These are phyloP conservation scores for Colletotrichum lindemuthianum DNA, from an alignment of 2,329 filamentous ascomycete genomes.

Conservation along the genomic window DNA sequence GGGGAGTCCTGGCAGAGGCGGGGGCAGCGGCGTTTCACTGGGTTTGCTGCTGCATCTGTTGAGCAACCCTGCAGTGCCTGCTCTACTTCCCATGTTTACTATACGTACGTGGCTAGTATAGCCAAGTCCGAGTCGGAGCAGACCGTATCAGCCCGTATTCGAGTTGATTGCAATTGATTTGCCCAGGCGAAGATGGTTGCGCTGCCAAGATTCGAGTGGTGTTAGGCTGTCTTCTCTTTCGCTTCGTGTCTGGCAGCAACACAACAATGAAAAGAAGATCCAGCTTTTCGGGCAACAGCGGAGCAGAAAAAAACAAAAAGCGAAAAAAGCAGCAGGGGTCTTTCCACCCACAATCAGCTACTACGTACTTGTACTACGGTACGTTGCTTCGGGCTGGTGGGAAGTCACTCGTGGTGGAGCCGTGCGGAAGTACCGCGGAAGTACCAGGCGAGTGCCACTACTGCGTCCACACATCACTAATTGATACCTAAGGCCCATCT, in stretches of 20 bases:
- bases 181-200: neutral
- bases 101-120: too few species aligned
- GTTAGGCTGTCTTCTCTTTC: neutral
- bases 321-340: conserved; percentile 12
- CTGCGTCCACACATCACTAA: neutral
- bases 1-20: conserved; percentile 17
- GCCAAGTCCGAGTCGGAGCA: neutral
- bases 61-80: conserved; percentile 14
- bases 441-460: conserved; percentile 13
- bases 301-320: conserved; percentile 10
- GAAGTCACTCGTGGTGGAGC: conserved; percentile 1
- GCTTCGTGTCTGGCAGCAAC: neutral
- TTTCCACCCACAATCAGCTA: neutral
- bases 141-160: conserved; percentile 5
- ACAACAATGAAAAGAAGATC: neutral
- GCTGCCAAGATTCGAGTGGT: neutral
- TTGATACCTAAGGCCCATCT: neutral
- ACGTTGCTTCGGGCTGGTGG: neutral
- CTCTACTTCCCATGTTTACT: neutral
- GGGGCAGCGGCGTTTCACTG: conserved; percentile 24
- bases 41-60: conserved; percentile 14
- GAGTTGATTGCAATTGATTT: conserved; percentile 6
- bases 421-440: conserved; percentile 28
- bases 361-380: neutral
- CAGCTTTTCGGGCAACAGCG: conserved; percentile 6